Base-by-base conservation (phyloP, 2,329 filamentous ascomycete species). In the Raffaelea arxii region DNA sequence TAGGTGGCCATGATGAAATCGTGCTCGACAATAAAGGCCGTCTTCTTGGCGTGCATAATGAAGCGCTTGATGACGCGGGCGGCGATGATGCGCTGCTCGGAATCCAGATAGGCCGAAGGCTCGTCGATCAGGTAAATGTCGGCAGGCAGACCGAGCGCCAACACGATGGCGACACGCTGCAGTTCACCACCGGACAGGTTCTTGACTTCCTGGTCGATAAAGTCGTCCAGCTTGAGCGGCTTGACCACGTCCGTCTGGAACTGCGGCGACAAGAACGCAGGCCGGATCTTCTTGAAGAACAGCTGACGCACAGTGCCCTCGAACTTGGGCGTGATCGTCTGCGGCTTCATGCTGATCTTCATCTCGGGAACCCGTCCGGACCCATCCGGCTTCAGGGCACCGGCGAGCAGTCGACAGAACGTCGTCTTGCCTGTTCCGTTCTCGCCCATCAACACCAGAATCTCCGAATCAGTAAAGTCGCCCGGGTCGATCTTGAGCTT, bases 21-120 rank as follows among this genome's bases (percentile, higher is more conserved):
- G 84, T 98, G 92, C 81, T 98, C 92, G 64, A 98, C 91, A 56
- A 98, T 82, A 66, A 98, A 98, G 43, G 92, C 92, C 1, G 92
- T 98, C 80, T 97, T 97, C 82, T 97, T 97, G 59, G 89, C 83
- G 74, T 98, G 91, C 92, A 98, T 98, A 69, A 98, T 98, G 77
- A 94, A 98, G 56, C 92, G 85, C 77, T 98, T 98, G 73, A 98
- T 98, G 63, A 98, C 94, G 62, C 90, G 85, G 40, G 91, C 85
- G 51, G 90, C 91, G 58, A 98, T 83, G 62, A 98, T 95, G 85
- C 92, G 91, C 71, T 98, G 92, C 71, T 98, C 92, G 43, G 92
- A 97, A 66, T 98, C 92, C 49, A 98, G 85, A 68, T 98, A 98
- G 52, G 90, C 90, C 56, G 86, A 92, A 41, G 92, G 92, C 71